Conservation (phyloP, 305 asterid species). For the Fraxinus floribunda region DNA sequence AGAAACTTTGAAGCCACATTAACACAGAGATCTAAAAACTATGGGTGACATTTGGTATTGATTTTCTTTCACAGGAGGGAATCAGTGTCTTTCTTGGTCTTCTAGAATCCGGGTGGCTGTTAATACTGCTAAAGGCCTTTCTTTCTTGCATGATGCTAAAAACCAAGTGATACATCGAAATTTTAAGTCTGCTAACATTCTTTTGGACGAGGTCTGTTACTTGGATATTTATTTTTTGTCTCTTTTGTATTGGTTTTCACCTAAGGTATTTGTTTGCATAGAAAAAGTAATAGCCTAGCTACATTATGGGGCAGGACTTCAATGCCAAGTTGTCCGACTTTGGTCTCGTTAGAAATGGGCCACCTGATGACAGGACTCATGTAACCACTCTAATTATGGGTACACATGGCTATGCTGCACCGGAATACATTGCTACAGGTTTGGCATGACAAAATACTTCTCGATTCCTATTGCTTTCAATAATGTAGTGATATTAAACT, state of each 20-base stretch:
- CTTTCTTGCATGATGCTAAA: conserved; percentile 30
- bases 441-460: background rate
- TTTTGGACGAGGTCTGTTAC: conserved; percentile 26
- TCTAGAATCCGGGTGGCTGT: conserved; percentile 30
- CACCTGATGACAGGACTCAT: conserved; percentile 22
- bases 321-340: conserved; percentile 35
- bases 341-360: conserved; percentile 25
- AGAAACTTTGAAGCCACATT: background rate
- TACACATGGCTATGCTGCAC: background rate
- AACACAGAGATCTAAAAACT: background rate
- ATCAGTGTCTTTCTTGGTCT: conserved; percentile 28
- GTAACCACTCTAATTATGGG: conserved; percentile 22
- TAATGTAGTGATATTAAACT: background rate
- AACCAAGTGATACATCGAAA: conserved; percentile 5
- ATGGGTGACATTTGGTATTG: background rate
- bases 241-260: background rate
- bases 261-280: background rate
- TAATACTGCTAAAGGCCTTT: conserved; percentile 32
- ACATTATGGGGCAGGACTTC: conserved; percentile 25
- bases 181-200: conserved; percentile 18
- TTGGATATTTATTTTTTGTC: background rate
- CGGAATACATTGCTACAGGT: background rate
- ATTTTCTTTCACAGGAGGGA: conserved; percentile 14
- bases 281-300: background rate
- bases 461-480: background rate